A percentile compares a stretch with the other conserved stretches of the same genome.
Conservation (phyloP, 129 eudicot genomes). For the Artemisia tridentata region DNA sequence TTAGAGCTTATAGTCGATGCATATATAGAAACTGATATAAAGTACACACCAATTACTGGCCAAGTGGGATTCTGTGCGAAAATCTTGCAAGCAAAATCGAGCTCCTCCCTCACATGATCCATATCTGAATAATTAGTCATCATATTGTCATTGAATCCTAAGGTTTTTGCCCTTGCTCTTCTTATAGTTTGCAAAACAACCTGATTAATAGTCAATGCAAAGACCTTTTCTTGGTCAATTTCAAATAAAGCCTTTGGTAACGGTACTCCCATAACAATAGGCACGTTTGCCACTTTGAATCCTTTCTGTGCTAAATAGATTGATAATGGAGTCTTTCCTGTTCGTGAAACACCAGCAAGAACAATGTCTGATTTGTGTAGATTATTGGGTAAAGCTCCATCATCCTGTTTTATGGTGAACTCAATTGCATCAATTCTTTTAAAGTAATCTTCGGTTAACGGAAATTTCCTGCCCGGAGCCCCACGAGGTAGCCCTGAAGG, state of each 20-base stretch:
- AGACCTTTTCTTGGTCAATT: conserved; percentile 77
- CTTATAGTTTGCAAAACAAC: conserved; percentile 79
- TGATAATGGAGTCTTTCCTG: conserved; percentile 90
- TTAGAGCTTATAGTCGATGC: background rate
- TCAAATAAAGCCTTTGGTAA: conserved; percentile 66
- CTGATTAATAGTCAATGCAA: conserved; percentile 79
- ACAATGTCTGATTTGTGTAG: conserved; percentile 69
- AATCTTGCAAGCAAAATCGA: conserved; percentile 64
- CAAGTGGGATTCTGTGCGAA: conserved; percentile 83
- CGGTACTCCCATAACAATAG: conserved; percentile 69
- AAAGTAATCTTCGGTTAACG: conserved; percentile 76
- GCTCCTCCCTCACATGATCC: conserved; percentile 67
- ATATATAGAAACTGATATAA: conserved; percentile 9
- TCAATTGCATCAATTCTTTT: conserved; percentile 87
- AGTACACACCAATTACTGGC: conserved; percentile 80
- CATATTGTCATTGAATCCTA: conserved; percentile 56
- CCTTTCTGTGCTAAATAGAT: conserved; percentile 90
- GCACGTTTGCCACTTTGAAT: conserved; percentile 90
- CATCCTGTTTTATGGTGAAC: conserved; percentile 94
- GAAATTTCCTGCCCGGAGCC: conserved; percentile 66
- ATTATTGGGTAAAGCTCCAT: conserved; percentile 86
- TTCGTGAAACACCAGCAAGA: conserved; percentile 90
- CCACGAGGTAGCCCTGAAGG: conserved; percentile 95
- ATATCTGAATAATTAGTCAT: conserved; percentile 68
- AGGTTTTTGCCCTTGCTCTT: conserved; percentile 72